Percentiles rank a stretch among this genome's conserved stretches.
Conservation (phyloP, 1,139 yeast species). For the Debaryomyces nepalensis region DNA sequence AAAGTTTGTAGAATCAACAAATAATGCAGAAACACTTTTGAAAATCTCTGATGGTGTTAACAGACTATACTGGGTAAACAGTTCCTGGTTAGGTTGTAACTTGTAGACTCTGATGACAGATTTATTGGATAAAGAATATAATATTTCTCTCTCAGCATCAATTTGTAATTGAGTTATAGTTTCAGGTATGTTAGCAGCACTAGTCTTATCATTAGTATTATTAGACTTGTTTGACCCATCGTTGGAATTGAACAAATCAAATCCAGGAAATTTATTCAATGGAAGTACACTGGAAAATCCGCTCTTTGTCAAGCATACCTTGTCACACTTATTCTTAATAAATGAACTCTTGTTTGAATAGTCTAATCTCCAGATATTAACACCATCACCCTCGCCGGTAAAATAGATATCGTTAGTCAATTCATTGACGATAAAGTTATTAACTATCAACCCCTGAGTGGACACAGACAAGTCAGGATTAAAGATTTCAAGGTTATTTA, state of each 20-base stretch:
- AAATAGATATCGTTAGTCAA: slow-evolving; percentile 81
- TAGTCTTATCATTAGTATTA: slow-evolving; percentile 15
- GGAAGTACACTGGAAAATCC: slow-evolving; percentile 66
- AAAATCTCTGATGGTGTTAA: slow-evolving; percentile 54
- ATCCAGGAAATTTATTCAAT: slow-evolving; percentile 49
- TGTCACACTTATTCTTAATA: slow-evolving; percentile 83
- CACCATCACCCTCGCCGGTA: slow-evolving; percentile 75
- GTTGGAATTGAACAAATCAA: slow-evolving; percentile 36
- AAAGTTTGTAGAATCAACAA: slow-evolving; percentile 46
- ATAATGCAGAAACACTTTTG: slow-evolving; percentile 63
- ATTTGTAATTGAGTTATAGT: slow-evolving; percentile 64
- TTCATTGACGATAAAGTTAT: slow-evolving; percentile 62
- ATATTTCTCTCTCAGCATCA: slow-evolving; percentile 75
- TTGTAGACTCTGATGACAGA: slow-evolving; percentile 85
- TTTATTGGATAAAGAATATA: slow-evolving; percentile 82
- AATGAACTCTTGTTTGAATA: slow-evolving; percentile 89
- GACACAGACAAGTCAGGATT: slow-evolving; percentile 85
- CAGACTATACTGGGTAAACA: slow-evolving; percentile 41
- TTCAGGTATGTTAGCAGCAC: slow-evolving; percentile 48
- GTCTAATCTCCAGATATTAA: slow-evolving; percentile 83
- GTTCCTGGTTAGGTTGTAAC: slow-evolving; percentile 45
- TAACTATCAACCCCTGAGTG: slow-evolving; percentile 76
- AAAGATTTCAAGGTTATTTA: slow-evolving; percentile 67
- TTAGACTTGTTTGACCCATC: slow-evolving; percentile 19
- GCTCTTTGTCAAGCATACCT: slow-evolving; percentile 76